Base-by-base conservation (phyloP, 768 basidiomycete genomes). In the Cystofilobasidium macerans region DNA sequence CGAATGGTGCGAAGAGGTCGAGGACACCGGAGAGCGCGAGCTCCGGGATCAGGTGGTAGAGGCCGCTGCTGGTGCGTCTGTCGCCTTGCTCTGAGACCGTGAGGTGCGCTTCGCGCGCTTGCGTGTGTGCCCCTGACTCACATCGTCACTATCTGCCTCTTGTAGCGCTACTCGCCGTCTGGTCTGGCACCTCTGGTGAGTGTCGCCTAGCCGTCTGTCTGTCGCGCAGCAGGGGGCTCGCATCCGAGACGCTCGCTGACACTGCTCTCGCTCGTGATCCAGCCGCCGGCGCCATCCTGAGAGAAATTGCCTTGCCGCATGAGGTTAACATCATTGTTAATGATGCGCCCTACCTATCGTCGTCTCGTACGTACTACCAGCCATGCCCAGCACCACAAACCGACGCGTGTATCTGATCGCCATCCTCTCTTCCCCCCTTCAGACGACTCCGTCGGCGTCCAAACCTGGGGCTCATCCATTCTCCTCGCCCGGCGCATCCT, bases 401-500 rank as follows among this genome's bases (percentile, higher is more conserved):
- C 16, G 9, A 16, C 38, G 38, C 38, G 38, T 40, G 38, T 2
- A 16, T 13, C 18, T 30, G 24, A 24, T 22, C 3, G 38, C 20
- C 22, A 42, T 33, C 2, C 28, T 30, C 1, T 9, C 30, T 58
- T n/a, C 42, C 20, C 26, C n/a, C n/a, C n/a, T n/a, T 5, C 59
- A 67, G 60, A 59, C 42, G 65, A 67, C n/a, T 67, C 65, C 3
- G 65, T 67, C 40, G 65, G 89, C 0, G 77, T 90, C 51, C 88
- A 90, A 75, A 89, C 86, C 71, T 90, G 89, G 88, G 87, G 83
- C 12, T 85, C 86, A 71, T 82, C 84, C 22, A 86, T 88, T 71
- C 75, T 87, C 40, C 79, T 91, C 56, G 84, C 84, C 1, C 81
- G 85, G 70, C 80, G 81, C 54, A 78, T 89, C 58, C 85, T 83